Conservation (phyloP, 2,329 filamentous ascomycete genomes). For the Arthrinium phaeospermum region DNA sequence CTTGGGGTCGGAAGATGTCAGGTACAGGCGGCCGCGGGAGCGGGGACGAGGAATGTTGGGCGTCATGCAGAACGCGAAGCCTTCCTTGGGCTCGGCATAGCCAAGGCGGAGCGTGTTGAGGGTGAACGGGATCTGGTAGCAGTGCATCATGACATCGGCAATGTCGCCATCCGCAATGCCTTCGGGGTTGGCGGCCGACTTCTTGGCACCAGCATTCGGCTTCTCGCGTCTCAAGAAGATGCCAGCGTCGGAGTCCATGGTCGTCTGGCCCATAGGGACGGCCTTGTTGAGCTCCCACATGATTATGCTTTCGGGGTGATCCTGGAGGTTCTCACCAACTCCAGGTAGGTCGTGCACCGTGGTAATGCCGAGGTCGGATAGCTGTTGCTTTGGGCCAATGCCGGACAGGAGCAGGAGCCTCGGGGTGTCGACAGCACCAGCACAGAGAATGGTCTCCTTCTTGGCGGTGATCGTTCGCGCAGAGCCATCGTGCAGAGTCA, state of each 20-base stretch:
- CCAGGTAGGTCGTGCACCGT: constrained; percentile 64
- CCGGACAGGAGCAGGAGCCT: constrained; percentile 66
- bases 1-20: constrained; percentile 74
- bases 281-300: constrained; percentile 81
- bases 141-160: constrained; percentile 94
- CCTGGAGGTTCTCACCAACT: constrained; percentile 66
- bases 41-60: constrained; percentile 87
- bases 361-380: constrained; percentile 58
- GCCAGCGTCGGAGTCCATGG: constrained; percentile 89
- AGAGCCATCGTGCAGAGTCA: constrained; percentile 63
- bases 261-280: constrained; percentile 80
- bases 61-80: constrained; percentile 91
- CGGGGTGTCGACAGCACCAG: constrained; percentile 82
- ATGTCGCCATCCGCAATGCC: constrained; percentile 70
- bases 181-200: constrained; percentile 53
- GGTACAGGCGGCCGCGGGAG: constrained; percentile 77
- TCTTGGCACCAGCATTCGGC: constrained; percentile 67
- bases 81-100: constrained; percentile 66
- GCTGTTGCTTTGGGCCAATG: constrained; percentile 59
- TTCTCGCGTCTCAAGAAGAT: constrained; percentile 84
- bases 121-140: constrained; percentile 93
- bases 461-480: constrained; percentile 65
- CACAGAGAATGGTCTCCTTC: constrained; percentile 79
- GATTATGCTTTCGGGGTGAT: constrained; percentile 66
- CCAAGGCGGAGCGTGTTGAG: constrained; percentile 84